Evolutionary conservation across 2,329 filamentous ascomycete genomes (phyloP).

Genomic region (Fonsecaea pugnacius): DNA sequence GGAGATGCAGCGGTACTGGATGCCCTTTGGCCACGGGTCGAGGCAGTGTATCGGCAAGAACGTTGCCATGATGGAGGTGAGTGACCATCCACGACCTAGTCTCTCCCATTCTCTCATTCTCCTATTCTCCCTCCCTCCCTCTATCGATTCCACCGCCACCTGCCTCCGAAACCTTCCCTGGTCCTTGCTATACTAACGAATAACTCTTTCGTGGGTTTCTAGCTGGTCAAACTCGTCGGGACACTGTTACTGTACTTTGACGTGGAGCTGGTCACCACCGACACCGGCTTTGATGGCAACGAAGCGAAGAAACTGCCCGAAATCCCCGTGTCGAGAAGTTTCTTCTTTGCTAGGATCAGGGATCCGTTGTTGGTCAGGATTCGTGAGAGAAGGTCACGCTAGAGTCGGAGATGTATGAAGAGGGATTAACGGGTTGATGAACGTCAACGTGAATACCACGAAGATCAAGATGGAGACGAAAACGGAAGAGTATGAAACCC

Average conservation of each 20-base stretch:
- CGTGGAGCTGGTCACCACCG: background rate
- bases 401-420: background rate
- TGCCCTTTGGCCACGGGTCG: slow-evolving; percentile 14
- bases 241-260: background rate
- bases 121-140: background rate
- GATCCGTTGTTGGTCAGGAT: background rate
- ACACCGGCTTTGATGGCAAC: background rate
- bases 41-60: slow-evolving; percentile 16
- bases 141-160: background rate
- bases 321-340: background rate
- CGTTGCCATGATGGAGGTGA: slow-evolving; percentile 18
- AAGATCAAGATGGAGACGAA: background rate
- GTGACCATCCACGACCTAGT: too few species aligned
- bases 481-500: too few species aligned
- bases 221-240: background rate
- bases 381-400: background rate
- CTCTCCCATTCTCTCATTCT: too few species aligned
- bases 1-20: slow-evolving; percentile 17
- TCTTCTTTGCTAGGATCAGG: background rate
- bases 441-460: background rate
- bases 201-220: background rate
- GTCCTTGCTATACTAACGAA: too few species aligned
- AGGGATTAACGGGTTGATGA: background rate
- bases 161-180: background rate
- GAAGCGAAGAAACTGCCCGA: background rate